Base-by-base conservation (phyloP, 2,329 filamentous ascomycete genomes). In the Ophiostoma fasciatum region DNA sequence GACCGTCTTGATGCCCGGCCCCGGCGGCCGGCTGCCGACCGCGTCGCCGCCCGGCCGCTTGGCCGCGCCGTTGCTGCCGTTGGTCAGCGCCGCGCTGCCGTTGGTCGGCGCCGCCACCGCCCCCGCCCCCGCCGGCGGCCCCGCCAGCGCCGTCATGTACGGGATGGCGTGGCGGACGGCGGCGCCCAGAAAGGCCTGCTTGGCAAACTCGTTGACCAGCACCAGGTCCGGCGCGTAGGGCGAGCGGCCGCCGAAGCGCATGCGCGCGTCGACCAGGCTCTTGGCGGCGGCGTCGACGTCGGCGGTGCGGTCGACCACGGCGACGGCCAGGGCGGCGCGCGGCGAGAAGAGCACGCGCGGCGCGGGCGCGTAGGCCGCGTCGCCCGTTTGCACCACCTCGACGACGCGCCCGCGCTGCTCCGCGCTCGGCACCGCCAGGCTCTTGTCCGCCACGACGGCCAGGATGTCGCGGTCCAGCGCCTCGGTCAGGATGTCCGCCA, bases 191-290 rank as follows among this genome's bases (percentile, higher is more conserved):
- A 78, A 75, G 0, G 61, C 57, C 37, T 65, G 59, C 53, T 68
- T 68, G 4, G 62, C 57, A 40, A 66, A 78, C 42, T 78, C 74
- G 41, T 78, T 75, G n/a, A 79, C 72, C 0, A 78, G 52, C 0
- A 78, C 66, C 0, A 76, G 21, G 45, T 78, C 73, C 0, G 74
- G 74, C 0, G 71, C 66, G 46, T 77, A 78, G 0, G 71, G 62
- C 1, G 72, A 76, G 3, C 52, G 57, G 3, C 72, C 72, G 2
- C 64, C 57, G 21, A 74, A 69, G 12, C 55, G 53, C 45, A 76
- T 69, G 3, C 71, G 59, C 2, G 73, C 69, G 1, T 54, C 56
- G 1, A 68, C 61, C 1, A 78, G 55, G 3, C 61, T 58, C 37
- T 60, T 53, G 1, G 74, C 74, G 0, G 74, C 71, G 3, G 52